Base-by-base conservation (phyloP, 139 green algal species). In the Picochlorum sp. region DNA sequence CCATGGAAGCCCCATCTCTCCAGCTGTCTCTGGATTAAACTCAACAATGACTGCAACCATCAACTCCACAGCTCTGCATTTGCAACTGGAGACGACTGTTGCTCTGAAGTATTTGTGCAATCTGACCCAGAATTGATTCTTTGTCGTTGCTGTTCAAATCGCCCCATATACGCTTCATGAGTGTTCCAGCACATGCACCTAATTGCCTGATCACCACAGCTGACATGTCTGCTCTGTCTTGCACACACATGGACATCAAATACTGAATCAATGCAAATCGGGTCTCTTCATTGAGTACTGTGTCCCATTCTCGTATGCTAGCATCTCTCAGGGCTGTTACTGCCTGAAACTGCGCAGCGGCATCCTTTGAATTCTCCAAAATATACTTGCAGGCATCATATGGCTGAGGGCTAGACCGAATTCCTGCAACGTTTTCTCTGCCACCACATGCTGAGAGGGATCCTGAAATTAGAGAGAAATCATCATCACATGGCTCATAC, bases 11-110 rank as follows among this genome's bases (percentile, higher is more conserved):
- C 84, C 83, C 77, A 96, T 73, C 2, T 76, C 49, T 38, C 54
- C 79, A 30, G 90, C 81, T 1, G 78, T 91, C 45, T 67, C 47
- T 4, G 84, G 80, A 1, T 70, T 68, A 58, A 96, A 96, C 74
- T 96, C 88, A 0, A 60, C 50, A 23, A 96, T 84, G 3, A 90
- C 47, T 1, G 81, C 77, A 62, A 83, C 66, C 49, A 88, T 50
- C 18, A 86, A 45, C 30, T 79, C 49, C 57, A 79, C 15, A 18
- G 51, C 20, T 34, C 13, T 41, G 6, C 20, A 59, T 34, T 30
- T n/a, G 51, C 16, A 26, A 30, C 6, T 23, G 15, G 6, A 34
- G 51, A 34, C 5, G 21, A 30, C 34, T 41, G 34, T 14, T 34
- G n/a, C 23, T 20, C 51, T 34, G 51, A 37, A 15, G 21, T n/a